Evolutionary conservation across 495 filamentous ascomycete genomes (phyloP).

Genomic region (Pyrenula aspistea): DNA sequence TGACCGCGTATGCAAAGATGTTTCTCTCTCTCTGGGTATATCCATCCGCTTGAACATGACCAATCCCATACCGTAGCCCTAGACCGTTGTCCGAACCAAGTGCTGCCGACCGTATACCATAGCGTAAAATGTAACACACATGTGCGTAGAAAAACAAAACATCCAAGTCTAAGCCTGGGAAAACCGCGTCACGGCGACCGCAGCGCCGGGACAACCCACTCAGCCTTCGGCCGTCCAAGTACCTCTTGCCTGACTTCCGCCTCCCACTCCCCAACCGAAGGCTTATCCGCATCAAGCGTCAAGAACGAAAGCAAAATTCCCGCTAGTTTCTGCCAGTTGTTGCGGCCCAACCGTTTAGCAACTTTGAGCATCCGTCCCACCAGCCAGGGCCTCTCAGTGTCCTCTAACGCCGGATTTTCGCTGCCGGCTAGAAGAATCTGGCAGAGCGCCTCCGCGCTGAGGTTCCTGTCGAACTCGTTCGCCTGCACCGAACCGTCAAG

Average conservation of each 20-base stretch:
- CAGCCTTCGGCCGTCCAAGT: constrained; percentile 21
- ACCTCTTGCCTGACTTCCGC: constrained; percentile 21
- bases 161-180: no score
- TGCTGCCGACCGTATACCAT: no score
- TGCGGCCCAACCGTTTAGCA: constrained; percentile 21
- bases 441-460: constrained; percentile 25
- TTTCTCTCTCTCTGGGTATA: no score
- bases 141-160: no score
- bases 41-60: no score
- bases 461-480: constrained; percentile 25
- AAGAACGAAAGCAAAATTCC: constrained; percentile 24
- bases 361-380: constrained; percentile 30
- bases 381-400: constrained; percentile 27
- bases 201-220: constrained; percentile 15
- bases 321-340: constrained; percentile 20
- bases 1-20: no score
- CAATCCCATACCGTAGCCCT: no score
- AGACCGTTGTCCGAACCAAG: no score
- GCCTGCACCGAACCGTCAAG: constrained; percentile 17
- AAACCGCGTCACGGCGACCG: no score
- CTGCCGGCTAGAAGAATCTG: constrained; percentile 28
- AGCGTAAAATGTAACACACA: no score
- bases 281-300: constrained; percentile 16
- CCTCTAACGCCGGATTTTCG: constrained; percentile 14
- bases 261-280: constrained; percentile 16